Evolutionary conservation across 2,329 filamentous ascomycete genomes (phyloP).

Genomic region (Purpureocillium lavendulum): DNA sequence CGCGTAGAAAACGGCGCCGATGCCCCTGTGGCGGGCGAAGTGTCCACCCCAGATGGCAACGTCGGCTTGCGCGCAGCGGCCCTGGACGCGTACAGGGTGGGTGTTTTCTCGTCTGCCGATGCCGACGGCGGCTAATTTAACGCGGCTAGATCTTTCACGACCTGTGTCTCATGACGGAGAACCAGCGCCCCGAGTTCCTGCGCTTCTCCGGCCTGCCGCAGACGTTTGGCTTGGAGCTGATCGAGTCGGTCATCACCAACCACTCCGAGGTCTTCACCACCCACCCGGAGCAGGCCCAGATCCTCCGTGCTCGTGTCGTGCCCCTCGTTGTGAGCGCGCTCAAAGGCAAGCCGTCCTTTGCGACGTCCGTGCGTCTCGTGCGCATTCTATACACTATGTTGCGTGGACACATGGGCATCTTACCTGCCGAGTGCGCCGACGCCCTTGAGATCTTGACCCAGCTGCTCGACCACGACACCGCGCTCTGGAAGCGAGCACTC

Average conservation of each 20-base stretch:
- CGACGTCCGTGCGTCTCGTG: conserved; percentile 72
- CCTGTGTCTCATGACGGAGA: conserved; percentile 79
- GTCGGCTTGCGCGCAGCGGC: conserved; percentile 67
- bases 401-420: conserved; percentile 64
- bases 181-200: conserved; percentile 74
- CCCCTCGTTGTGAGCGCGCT: conserved; percentile 73
- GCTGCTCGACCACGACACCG: conserved; percentile 77
- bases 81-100: conserved; percentile 72
- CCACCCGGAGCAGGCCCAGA: conserved; percentile 73
- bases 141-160: conserved; percentile 70
- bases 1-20: conserved; percentile 35
- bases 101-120: conserved; percentile 7
- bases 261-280: conserved; percentile 71
- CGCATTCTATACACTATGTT: conserved; percentile 78
- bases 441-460: conserved; percentile 75
- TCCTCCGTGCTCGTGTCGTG: conserved; percentile 71
- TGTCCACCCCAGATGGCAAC: conserved; percentile 55
- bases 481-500: conserved; percentile 77
- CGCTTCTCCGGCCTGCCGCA: conserved; percentile 70
- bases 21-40: conserved; percentile 54
- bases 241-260: conserved; percentile 83
- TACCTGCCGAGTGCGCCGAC: conserved; percentile 74
- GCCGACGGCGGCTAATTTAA: conserved; percentile 7
- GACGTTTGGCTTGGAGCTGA: conserved; percentile 80
- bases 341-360: conserved; percentile 70